Base-by-base conservation (phyloP, 345 rosid genomes). In the Acer saccharum region DNA sequence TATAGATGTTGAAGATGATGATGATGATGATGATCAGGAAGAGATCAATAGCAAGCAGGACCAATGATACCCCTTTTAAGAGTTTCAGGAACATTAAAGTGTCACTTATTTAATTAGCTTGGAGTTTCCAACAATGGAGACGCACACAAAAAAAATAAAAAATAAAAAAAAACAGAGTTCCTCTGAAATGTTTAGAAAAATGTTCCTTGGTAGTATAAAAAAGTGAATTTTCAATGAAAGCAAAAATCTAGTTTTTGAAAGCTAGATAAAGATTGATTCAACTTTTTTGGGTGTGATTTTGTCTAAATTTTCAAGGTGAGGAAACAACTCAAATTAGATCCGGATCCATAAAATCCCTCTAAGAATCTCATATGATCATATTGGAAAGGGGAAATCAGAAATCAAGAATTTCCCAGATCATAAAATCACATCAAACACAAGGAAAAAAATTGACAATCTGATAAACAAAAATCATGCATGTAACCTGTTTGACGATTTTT, bases 401-500 rank as follows among this genome's bases (percentile, higher is more conserved):
- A 35, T 4, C 0, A 35, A 35, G 0, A 35, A 35, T 35, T 35
- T 35, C 39, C 35, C 58, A 46, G 46, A 50, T 14, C 14, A 50
- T 12, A 50, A 35, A 35, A 35, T 6, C 13, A 68, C 54, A 20
- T 43, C 6, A 44, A 68, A 43, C n/a, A 54, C 58, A 44, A 17
- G 27, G 48, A n/a, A 60, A 20, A 60, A 43, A 43, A 43, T 7
- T 6, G 9, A 43, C 7, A 58, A 18, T 18, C 63, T 7, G 16
- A 58, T 6, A 6, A 72, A 17, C 8, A 64, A 39, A 35, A 66
- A 43, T 41, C 6, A 54, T 39, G 23, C 21, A 7, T 11, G 10
- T 12, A 65, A 96, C 99, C 98, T 96, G 99, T 77, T 94, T 94
- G 77, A 92, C 78, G 83, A 96, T 89, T 88, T 96, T 94, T 63